These are phyloP conservation scores for Cryphonectria japonica DNA, from an alignment of 2,329 filamentous ascomycete species.

Conservation along the genomic window DNA sequence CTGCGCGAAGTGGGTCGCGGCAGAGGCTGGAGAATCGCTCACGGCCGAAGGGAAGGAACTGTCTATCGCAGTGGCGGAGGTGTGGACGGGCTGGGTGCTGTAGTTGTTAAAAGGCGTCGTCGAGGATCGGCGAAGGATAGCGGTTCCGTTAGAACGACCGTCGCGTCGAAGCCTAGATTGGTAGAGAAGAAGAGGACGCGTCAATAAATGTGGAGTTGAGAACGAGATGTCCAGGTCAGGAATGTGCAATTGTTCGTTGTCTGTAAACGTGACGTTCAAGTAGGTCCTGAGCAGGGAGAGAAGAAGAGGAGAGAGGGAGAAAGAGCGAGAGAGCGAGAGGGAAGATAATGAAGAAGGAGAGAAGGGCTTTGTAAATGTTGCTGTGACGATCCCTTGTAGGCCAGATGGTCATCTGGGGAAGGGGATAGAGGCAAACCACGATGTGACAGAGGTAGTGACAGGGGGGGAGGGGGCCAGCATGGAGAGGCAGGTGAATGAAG, in stretches of 20 bases:
- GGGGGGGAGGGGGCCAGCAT: background rate
- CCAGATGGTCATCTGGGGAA: background rate
- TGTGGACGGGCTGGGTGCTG: slow-evolving; percentile 33
- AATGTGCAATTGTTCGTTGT: background rate
- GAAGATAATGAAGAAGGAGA: background rate
- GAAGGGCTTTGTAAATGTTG: background rate
- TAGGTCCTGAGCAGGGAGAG: background rate
- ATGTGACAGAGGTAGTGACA: background rate
- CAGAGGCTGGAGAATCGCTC: slow-evolving; percentile 20
- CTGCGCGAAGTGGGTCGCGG: slow-evolving; percentile 18
- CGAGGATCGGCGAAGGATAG: slow-evolving; percentile 67
- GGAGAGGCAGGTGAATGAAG: slow-evolving; percentile 20
- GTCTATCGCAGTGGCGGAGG: slow-evolving; percentile 27
- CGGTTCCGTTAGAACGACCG: slow-evolving; percentile 63
- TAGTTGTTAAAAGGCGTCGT: slow-evolving; percentile 54
- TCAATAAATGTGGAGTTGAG: slow-evolving; percentile 18
- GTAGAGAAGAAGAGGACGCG: slow-evolving; percentile 14
- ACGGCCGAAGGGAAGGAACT: slow-evolving; percentile 28
- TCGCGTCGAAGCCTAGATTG: slow-evolving; percentile 59
- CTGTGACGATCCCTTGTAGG: background rate
- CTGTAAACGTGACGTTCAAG: background rate
- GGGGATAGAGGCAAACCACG: background rate
- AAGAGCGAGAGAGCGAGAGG: background rate
- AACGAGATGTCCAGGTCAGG: background rate
- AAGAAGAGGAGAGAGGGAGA: background rate